These are phyloP conservation scores for Gastrolobium villosum DNA, from an alignment of 306 rosid genomes.

Conservation along the genomic window DNA sequence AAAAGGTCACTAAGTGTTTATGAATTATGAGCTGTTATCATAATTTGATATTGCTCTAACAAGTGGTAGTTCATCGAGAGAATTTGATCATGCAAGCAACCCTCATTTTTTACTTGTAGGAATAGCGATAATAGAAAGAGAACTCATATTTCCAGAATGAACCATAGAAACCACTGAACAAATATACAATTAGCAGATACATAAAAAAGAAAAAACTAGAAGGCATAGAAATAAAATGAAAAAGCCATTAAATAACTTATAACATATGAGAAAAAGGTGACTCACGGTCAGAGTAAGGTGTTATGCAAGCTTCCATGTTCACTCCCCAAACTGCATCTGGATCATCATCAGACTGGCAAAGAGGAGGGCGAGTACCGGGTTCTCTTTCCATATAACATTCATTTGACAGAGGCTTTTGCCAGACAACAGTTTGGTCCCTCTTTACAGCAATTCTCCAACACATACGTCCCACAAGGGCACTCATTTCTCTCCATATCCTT, in stretches of 20 bases:
- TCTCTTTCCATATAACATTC: slow-evolving; percentile 58
- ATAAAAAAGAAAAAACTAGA: neutral
- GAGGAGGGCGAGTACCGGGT: slow-evolving; percentile 54
- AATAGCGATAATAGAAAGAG: neutral
- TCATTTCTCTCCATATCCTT: slow-evolving; percentile 60
- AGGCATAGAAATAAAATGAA: slow-evolving; percentile 26
- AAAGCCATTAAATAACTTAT: neutral
- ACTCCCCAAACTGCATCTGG: slow-evolving; percentile 56
- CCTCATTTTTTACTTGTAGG: neutral
- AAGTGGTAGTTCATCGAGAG: neutral
- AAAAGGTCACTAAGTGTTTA: neutral
- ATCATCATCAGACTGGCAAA: slow-evolving; percentile 56
- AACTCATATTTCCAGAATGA: neutral
- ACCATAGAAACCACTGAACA: neutral
- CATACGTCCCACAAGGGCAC: slow-evolving; percentile 56
- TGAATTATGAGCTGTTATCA: neutral
- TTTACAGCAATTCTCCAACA: slow-evolving; percentile 55
- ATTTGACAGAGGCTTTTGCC: slow-evolving; percentile 57
- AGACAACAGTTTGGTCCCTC: slow-evolving; percentile 55
- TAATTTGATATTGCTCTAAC: neutral
- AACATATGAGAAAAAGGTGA: slow-evolving; percentile 22
- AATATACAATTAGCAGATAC: slow-evolving; percentile 8
- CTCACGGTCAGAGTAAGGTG: slow-evolving; percentile 56
- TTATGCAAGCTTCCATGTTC: slow-evolving; percentile 58
- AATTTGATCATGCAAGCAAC: slow-evolving; percentile 1